Percentiles rank a stretch among this genome's conserved stretches.
phyloP scores from a whole-genome alignment of 2,329 filamentous ascomycete genomes.

The Ophiostoma fasciatum region DNA sequence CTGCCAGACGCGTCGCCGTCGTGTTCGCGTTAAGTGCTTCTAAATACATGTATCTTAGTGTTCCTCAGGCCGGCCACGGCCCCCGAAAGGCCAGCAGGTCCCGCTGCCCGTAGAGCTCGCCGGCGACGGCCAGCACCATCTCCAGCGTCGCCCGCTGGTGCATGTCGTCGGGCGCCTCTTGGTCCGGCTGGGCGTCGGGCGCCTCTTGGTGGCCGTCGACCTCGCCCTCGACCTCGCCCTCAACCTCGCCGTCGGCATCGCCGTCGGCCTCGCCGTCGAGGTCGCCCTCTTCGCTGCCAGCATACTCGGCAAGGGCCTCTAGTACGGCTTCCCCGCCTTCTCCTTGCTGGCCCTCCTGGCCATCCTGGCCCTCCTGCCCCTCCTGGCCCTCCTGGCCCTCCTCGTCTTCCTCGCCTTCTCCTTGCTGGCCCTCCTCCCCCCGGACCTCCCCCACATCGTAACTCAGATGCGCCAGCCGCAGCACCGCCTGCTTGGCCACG shows the following conservation, averaged over 20 bases:
- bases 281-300: neutral
- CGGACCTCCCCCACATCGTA: slow-evolving; percentile 31
- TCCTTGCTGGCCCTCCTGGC: slow-evolving; percentile 22
- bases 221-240: neutral
- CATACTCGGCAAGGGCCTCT: neutral
- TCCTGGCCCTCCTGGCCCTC: slow-evolving; percentile 26
- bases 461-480: slow-evolving; percentile 38
- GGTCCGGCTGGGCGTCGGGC: slow-evolving; percentile 14
- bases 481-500: slow-evolving; percentile 60
- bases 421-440: neutral
- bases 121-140: slow-evolving; percentile 80
- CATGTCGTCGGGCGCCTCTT: slow-evolving; percentile 21
- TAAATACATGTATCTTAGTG: too few species aligned
- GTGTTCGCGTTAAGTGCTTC: too few species aligned
- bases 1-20: too few species aligned
- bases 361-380: slow-evolving; percentile 28
- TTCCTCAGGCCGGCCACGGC: slow-evolving; percentile 28
- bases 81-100: slow-evolving; percentile 68
- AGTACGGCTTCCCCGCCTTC: too few species aligned
- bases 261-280: slow-evolving; percentile 14
- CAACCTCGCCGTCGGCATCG: slow-evolving; percentile 15
- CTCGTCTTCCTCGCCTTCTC: slow-evolving; percentile 22
- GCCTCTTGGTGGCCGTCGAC: slow-evolving; percentile 10
- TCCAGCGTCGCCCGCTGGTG: slow-evolving; percentile 62
- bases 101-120: slow-evolving; percentile 78